Evolutionary conservation across 495 filamentous ascomycete genomes (phyloP).

Genomic region (Hypoxylon perforatum): DNA sequence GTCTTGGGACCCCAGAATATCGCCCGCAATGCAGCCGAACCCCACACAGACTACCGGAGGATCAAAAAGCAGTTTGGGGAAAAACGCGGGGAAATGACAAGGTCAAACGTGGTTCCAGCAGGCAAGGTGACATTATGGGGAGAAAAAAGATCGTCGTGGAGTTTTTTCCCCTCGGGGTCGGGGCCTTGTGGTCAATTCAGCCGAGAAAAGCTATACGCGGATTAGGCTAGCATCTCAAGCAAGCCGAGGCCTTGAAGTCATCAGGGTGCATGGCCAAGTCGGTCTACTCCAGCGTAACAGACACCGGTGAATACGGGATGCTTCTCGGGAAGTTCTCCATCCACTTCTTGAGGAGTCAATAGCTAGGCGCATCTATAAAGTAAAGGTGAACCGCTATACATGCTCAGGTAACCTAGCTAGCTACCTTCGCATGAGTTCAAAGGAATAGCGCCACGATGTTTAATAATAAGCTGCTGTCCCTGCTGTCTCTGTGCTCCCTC

Average conservation of each 20-base stretch:
- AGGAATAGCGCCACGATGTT: conserved; percentile 22
- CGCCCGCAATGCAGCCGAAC: no score
- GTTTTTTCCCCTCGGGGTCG: conserved; percentile 10
- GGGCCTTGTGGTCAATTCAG: conserved; percentile 18
- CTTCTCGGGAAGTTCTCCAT: conserved; percentile 19
- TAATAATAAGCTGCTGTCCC: neutral
- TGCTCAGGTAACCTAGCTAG: neutral
- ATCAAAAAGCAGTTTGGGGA: neutral
- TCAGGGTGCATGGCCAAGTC: conserved; percentile 14
- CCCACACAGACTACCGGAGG: no score
- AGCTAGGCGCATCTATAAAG: conserved; percentile 1
- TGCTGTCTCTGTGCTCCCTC: conserved; percentile 22
- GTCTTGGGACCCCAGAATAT: no score
- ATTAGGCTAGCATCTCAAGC: conserved; percentile 29
- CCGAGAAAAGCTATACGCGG: conserved; percentile 10
- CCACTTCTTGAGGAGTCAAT: neutral
- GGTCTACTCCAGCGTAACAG: neutral
- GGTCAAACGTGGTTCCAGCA: neutral
- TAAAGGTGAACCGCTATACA: neutral
- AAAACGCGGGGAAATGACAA: conserved; percentile 23
- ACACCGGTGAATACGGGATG: conserved; percentile 4
- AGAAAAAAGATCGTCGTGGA: neutral
- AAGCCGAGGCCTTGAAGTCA: conserved; percentile 1
- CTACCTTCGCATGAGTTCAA: neutral
- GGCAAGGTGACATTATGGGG: conserved; percentile 24